Percentiles rank a stretch among this genome's conserved stretches.
Evolutionary conservation across 2,329 filamentous ascomycete species (phyloP).

Genomic region (Cordyceps fumosorosea): DNA sequence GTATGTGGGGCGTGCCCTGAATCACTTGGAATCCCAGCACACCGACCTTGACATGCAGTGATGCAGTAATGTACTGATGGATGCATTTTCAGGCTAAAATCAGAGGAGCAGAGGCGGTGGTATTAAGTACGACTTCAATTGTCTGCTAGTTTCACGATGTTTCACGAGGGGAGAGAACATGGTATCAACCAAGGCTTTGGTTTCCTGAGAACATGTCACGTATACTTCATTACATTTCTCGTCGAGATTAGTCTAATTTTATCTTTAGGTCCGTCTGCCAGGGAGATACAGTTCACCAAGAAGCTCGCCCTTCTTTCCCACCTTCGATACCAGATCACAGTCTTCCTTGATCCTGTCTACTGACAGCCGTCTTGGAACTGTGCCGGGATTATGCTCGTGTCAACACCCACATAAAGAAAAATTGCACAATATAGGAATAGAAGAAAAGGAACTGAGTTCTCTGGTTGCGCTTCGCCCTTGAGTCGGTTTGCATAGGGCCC

Average conservation of each 20-base stretch:
- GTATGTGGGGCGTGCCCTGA: background rate
- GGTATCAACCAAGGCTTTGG: background rate
- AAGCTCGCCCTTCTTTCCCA: background rate
- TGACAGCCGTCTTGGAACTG: background rate
- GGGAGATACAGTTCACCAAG: background rate
- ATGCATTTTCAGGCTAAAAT: background rate
- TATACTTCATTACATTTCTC: constrained; percentile 11
- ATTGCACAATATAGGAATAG: constrained; percentile 90
- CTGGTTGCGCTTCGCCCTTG: constrained; percentile 77
- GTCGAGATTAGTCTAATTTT: constrained; percentile 5
- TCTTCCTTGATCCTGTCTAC: background rate
- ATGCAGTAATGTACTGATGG: background rate
- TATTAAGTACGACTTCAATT: background rate
- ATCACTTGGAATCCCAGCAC: background rate
- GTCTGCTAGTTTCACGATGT: too few relatives aligned
- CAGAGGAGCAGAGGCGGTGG: too few relatives aligned
- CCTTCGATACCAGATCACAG: background rate
- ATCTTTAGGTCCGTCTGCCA: background rate
- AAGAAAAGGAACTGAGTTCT: constrained; percentile 88
- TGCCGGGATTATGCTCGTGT: constrained; percentile 34
- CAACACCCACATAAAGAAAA: constrained; percentile 85
- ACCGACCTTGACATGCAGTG: background rate
- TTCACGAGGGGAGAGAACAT: background rate
- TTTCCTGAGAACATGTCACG: background rate
- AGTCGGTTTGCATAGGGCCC: constrained; percentile 62